Conservation (phyloP, 2,329 filamentous ascomycete genomes). For the Cordyceps cicadae region DNA sequence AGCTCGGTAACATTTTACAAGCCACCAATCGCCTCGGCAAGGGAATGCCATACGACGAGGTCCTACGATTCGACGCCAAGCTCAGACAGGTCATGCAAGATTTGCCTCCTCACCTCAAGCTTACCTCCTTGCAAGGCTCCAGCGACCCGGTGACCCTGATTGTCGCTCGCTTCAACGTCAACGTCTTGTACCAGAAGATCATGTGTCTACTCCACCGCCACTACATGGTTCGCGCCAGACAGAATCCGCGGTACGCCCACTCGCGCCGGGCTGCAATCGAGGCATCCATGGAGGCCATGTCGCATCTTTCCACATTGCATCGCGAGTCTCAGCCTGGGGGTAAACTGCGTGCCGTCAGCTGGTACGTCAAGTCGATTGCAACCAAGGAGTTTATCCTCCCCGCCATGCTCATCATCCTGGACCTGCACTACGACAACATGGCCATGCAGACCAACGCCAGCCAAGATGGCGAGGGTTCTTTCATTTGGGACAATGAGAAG, state of each 20-base stretch:
- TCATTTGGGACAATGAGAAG: conserved; percentile 50
- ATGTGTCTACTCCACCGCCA: conserved; percentile 83
- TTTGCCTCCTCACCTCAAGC: conserved; percentile 70
- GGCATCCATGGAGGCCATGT: conserved; percentile 72
- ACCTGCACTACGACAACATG: conserved; percentile 64
- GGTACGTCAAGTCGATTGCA: conserved; percentile 70
- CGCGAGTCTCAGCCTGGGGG: conserved; percentile 65
- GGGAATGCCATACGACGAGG: conserved; percentile 53
- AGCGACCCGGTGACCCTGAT: conserved; percentile 77
- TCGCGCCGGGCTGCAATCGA: conserved; percentile 80
- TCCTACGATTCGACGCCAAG: conserved; percentile 53
- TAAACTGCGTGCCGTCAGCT: conserved; percentile 63
- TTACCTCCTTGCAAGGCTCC: conserved; percentile 66
- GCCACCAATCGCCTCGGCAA: conserved; percentile 49
- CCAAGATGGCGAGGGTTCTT: conserved; percentile 35
- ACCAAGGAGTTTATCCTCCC: conserved; percentile 81
- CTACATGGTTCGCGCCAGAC: conserved; percentile 69
- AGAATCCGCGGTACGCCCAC: conserved; percentile 74
- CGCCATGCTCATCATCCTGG: conserved; percentile 74
- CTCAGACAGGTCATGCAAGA: conserved; percentile 54
- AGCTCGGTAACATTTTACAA: conserved; percentile 66
- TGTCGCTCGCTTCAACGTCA: conserved; percentile 75
- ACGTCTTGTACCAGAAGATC: conserved; percentile 81
- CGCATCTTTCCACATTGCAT: conserved; percentile 68
- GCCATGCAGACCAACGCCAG: conserved; percentile 33